Conservation (phyloP, 345 rosid species). For the Firmiana major region DNA sequence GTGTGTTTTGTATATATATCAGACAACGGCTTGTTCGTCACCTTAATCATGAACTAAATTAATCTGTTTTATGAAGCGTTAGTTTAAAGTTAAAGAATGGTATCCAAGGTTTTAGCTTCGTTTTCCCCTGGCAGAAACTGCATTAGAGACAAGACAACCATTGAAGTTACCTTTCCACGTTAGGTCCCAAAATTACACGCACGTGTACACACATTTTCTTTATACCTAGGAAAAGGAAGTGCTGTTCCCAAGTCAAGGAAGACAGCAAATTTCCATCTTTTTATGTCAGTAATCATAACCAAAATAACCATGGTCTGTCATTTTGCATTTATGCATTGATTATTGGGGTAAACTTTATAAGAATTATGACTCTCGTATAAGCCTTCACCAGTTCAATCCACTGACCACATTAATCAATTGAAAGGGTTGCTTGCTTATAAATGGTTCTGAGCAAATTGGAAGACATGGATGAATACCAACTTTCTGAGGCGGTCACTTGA, state of each 20-base stretch:
- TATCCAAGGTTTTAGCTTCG: conserved; percentile 45
- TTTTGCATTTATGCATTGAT: neutral
- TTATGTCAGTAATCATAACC: conserved; percentile 12
- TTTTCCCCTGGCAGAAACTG: conserved; percentile 41
- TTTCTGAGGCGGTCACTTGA: no score
- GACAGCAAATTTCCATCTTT: conserved; percentile 8
- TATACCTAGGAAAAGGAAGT: neutral
- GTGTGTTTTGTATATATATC: neutral
- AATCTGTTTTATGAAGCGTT: neutral
- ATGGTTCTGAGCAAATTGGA: neutral
- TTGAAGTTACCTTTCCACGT: conserved; percentile 43
- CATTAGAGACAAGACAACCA: conserved; percentile 37
- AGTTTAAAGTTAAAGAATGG: conserved; percentile 31
- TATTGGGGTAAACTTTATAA: neutral
- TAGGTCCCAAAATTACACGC: conserved; percentile 32
- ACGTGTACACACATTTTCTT: conserved; percentile 42
- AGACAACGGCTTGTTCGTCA: conserved; percentile 15
- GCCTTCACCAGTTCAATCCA: neutral
- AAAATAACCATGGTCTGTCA: conserved; percentile 4
- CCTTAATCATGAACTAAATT: neutral
- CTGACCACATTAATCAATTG: neutral
- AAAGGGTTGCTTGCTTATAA: neutral
- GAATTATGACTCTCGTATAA: neutral
- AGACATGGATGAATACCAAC: neutral
- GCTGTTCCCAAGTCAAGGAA: conserved; percentile 25